phyloP scores from a whole-genome alignment of 345 rosid species.

The Lumnitzera racemosa region DNA sequence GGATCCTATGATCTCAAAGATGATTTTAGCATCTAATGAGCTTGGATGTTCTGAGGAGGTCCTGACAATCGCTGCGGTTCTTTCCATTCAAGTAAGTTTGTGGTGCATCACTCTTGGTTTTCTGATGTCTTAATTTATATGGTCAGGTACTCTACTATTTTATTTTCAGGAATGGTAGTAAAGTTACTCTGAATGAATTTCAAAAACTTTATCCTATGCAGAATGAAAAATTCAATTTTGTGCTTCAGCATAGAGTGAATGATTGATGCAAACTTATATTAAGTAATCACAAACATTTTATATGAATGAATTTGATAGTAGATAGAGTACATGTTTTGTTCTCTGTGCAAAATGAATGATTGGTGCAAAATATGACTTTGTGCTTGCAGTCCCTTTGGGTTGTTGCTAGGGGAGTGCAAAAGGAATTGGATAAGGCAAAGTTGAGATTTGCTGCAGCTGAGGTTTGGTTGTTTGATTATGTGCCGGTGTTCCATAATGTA shows the following conservation, averaged over 20 bases:
- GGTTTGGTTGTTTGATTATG: constrained; percentile 30
- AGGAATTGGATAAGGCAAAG: constrained; percentile 85
- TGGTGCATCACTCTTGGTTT: constrained; percentile 2
- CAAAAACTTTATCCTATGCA: too few relatives aligned
- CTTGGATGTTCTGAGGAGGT: constrained; percentile 88
- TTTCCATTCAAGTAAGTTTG: constrained; percentile 68
- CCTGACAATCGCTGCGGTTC: constrained; percentile 77
- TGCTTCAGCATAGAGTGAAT: too few relatives aligned
- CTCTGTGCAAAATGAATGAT: background rate
- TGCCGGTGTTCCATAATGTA: background rate
- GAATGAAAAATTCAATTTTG: too few relatives aligned
- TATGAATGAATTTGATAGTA: background rate
- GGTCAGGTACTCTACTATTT: too few relatives aligned
- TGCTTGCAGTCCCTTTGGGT: constrained; percentile 85
- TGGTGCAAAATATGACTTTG: background rate
- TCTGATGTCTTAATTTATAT: background rate
- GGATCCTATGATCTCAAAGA: constrained; percentile 93
- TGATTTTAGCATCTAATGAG: constrained; percentile 85
- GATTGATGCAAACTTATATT: too few relatives aligned
- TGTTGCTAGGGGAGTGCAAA: constrained; percentile 65
- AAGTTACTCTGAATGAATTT: too few relatives aligned
- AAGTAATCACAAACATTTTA: too few relatives aligned
- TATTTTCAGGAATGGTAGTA: too few relatives aligned
- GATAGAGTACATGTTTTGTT: background rate
- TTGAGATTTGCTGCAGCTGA: constrained; percentile 97